phyloP scores from a whole-genome alignment of 306 rosid genomes.

The Argentina anserina region DNA sequence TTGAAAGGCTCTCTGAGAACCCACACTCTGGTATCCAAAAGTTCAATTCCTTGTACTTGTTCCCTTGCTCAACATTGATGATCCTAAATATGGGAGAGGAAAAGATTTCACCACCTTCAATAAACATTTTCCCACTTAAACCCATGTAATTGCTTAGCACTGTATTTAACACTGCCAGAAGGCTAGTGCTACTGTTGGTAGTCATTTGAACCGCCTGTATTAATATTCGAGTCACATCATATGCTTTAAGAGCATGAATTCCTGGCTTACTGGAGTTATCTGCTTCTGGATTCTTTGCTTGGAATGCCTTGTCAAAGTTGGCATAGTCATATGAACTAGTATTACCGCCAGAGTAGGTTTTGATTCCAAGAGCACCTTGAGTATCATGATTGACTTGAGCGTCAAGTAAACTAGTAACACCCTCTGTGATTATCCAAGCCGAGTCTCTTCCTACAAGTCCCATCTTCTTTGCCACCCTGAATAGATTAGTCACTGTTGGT shows the following conservation, averaged over 20 bases:
- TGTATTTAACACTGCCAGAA: constrained; percentile 20
- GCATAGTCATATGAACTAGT: constrained; percentile 28
- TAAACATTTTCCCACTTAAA: constrained; percentile 49
- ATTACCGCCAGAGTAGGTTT: constrained; percentile 34
- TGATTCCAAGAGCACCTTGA: constrained; percentile 63
- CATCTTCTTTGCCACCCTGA: constrained; percentile 44
- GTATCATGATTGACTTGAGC: constrained; percentile 29
- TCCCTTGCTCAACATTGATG: constrained; percentile 36
- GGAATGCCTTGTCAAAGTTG: constrained; percentile 30
- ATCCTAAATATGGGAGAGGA: constrained; percentile 37
- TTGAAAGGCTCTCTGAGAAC: constrained; percentile 21
- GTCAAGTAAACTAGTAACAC: constrained; percentile 38
- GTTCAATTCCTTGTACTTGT: constrained; percentile 41
- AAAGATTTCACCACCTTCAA: constrained; percentile 22
- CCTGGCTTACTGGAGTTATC: constrained; percentile 41
- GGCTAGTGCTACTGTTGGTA: constrained; percentile 3
- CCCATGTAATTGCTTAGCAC: constrained; percentile 35
- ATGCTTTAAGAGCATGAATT: constrained; percentile 48
- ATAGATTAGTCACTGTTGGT: constrained; percentile 37
- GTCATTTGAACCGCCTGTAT: constrained; percentile 31
- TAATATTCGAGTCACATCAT: constrained; percentile 43
- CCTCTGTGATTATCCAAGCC: constrained; percentile 56
- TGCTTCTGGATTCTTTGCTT: constrained; percentile 35
- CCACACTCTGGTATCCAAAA: constrained; percentile 44
- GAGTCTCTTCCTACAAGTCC: constrained; percentile 40